Conservation (phyloP, 164 flowering plant genomes). For the Tetracentron sinense region DNA sequence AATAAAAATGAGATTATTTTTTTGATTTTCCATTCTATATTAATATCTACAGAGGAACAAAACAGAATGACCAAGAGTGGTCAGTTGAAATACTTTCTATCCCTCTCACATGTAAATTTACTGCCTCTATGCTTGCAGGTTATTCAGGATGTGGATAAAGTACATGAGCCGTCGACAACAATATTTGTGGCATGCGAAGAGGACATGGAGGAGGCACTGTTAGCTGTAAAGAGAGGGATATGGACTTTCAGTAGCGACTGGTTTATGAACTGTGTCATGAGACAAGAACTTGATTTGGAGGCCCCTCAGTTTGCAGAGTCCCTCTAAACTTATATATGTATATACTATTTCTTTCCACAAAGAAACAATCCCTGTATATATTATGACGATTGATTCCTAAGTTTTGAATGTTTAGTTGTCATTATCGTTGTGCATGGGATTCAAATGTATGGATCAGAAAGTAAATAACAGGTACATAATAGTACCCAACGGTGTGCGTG, state of each 20-base stretch:
- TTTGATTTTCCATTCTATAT: too few species aligned
- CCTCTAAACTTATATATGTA: constrained; percentile 27
- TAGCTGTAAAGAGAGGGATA: constrained; percentile 60
- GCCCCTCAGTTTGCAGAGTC: constrained; percentile 82
- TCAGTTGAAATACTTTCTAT: neutral
- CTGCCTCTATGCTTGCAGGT: constrained; percentile 32
- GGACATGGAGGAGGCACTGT: constrained; percentile 69
- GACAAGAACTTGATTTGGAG: constrained; percentile 71
- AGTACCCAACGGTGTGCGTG: too few species aligned
- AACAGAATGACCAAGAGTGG: neutral
- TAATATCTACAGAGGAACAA: too few species aligned
- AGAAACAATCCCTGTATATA: constrained; percentile 5
- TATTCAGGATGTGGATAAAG: constrained; percentile 27
- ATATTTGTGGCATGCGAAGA: constrained; percentile 74
- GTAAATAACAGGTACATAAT: too few species aligned
- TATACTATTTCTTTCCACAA: constrained; percentile 4
- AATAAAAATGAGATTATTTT: too few species aligned
- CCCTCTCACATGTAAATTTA: neutral
- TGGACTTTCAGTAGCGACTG: constrained; percentile 73
- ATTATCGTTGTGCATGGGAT: too few species aligned
- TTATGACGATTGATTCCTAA: neutral
- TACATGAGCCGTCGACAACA: constrained; percentile 39
- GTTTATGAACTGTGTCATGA: constrained; percentile 83
- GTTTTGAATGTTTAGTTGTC: too few species aligned
- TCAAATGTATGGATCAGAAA: too few species aligned